phyloP scores from a whole-genome alignment of 1,284 basidiomycete species.

The Cutaneotrichosporon cavernicola region DNA sequence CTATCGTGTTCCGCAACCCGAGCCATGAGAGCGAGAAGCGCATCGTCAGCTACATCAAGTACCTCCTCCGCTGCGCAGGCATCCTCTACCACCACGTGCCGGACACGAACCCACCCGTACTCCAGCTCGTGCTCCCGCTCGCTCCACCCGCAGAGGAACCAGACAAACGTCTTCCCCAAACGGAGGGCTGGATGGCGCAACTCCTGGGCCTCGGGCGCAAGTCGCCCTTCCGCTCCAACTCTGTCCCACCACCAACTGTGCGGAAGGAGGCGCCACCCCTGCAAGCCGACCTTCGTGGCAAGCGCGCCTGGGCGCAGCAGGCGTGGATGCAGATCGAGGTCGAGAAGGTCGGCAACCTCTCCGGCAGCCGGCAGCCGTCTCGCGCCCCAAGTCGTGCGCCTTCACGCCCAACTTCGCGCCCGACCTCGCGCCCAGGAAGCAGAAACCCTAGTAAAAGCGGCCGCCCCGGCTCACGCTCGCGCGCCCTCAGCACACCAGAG shows the following conservation, averaged over 20 bases:
- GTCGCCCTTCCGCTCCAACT: slow-evolving; percentile 26
- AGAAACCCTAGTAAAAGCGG: neutral
- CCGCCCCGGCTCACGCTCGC: neutral
- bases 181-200: slow-evolving; percentile 23
- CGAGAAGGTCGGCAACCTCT: slow-evolving; percentile 7
- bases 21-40: slow-evolving; percentile 45
- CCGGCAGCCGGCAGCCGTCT: slow-evolving; percentile 2
- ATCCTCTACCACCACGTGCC: slow-evolving; percentile 57
- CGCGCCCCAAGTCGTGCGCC: slow-evolving; percentile 8
- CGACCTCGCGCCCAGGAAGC: neutral
- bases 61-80: slow-evolving; percentile 57
- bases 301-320: slow-evolving; percentile 25
- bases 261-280: slow-evolving; percentile 6
- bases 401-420: neutral
- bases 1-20: slow-evolving; percentile 50
- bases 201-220: slow-evolving; percentile 22
- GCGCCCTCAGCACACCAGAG: neutral
- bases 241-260: slow-evolving; percentile 24
- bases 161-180: neutral
- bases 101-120: slow-evolving; percentile 21
- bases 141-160: slow-evolving; percentile 5
- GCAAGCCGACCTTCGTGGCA: slow-evolving; percentile 15
- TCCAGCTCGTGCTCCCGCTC: slow-evolving; percentile 42
- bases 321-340: slow-evolving; percentile 26
- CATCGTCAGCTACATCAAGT: slow-evolving; percentile 54